phyloP scores from a whole-genome alignment of 352 stramenopile genomes.

The Phytophthora hibernalis region DNA sequence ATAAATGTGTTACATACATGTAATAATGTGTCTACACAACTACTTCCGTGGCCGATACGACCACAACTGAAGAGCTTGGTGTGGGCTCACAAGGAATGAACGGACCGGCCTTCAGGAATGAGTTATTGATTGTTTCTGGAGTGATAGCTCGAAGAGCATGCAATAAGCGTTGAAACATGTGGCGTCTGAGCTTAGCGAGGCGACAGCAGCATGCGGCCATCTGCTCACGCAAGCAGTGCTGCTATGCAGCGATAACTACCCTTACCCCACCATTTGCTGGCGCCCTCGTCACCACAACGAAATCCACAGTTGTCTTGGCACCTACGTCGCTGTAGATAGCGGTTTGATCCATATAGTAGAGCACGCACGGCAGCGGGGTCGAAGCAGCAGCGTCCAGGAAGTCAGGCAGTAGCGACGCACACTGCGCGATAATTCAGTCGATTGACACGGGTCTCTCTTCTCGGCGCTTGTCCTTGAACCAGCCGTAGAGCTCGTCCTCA shows the following conservation, averaged over 20 bases:
- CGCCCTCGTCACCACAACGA: background rate
- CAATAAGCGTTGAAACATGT: background rate
- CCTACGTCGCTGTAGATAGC: background rate
- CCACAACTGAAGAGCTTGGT: background rate
- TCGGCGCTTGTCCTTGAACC: background rate
- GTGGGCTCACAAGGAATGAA: background rate
- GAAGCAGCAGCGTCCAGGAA: background rate
- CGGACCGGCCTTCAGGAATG: background rate
- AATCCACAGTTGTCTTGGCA: background rate
- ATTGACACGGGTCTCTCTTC: background rate
- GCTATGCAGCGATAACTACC: background rate
- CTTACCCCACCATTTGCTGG: background rate
- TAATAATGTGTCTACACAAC: background rate
- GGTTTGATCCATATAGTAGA: conserved; percentile 6
- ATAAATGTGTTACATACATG: background rate
- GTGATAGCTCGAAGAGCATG: background rate
- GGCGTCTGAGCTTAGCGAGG: background rate
- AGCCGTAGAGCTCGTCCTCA: background rate
- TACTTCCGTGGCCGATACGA: background rate
- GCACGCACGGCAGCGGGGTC: background rate
- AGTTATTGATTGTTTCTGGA: background rate
- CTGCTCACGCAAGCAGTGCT: background rate
- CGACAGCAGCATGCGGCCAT: background rate
- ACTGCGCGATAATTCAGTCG: background rate
- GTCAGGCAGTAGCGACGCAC: background rate